Percentiles rank a stretch among this genome's conserved stretches.
Conservation (phyloP, 306 rosid species). For the Dryas drummondii region DNA sequence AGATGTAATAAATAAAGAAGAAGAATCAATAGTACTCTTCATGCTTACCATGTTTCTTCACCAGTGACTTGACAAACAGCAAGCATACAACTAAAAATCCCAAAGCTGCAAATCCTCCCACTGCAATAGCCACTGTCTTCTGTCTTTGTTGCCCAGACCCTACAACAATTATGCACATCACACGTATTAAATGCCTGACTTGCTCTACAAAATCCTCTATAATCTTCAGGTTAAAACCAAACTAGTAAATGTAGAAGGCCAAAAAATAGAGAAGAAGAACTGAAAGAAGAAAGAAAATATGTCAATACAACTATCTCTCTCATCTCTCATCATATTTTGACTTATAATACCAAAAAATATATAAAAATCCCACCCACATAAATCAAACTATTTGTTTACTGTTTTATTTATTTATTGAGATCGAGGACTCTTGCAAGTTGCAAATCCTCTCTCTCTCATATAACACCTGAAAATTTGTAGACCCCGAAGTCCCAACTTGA, state of each 20-base stretch:
- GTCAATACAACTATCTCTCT: no score
- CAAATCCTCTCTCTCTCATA: not conserved
- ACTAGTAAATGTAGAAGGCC: not conserved
- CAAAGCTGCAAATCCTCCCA: slow-evolving; percentile 83
- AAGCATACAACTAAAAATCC: slow-evolving; percentile 72
- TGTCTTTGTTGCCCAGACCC: slow-evolving; percentile 44
- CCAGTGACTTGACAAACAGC: slow-evolving; percentile 46
- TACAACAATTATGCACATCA: slow-evolving; percentile 13
- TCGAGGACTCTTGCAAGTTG: not conserved
- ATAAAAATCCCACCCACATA: no score
- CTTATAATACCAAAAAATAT: no score
- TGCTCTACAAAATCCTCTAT: not conserved
- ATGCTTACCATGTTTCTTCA: slow-evolving; percentile 59
- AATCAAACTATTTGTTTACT: not conserved
- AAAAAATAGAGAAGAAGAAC: not conserved
- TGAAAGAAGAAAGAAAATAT: no score
- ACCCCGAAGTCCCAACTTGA: not conserved
- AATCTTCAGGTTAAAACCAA: not conserved
- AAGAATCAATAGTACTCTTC: slow-evolving; percentile 21
- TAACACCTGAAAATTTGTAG: not conserved
- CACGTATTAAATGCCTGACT: slow-evolving; percentile 5
- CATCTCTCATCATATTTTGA: no score
- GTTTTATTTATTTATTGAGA: not conserved
- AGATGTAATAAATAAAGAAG: no score
- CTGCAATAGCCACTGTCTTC: slow-evolving; percentile 77